phyloP scores from a whole-genome alignment of 345 rosid genomes.

The Eutrema japonicum region DNA sequence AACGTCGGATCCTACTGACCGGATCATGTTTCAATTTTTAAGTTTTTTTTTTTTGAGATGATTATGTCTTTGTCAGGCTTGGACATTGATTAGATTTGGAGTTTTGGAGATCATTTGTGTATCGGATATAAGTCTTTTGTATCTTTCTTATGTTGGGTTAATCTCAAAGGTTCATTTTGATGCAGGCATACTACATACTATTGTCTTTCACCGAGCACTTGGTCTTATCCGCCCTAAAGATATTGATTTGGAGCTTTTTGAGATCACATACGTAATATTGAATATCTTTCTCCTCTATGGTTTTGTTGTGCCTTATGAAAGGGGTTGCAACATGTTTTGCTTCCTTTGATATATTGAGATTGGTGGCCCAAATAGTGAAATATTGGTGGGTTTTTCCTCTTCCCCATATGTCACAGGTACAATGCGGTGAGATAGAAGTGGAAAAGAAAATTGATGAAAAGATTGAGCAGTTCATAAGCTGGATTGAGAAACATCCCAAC shows the following conservation, averaged over 20 bases:
- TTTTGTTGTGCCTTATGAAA: background rate
- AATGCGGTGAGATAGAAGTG: constrained; percentile 84
- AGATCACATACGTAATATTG: constrained; percentile 74
- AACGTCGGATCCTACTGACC: background rate
- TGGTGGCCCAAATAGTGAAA: background rate
- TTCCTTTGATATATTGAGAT: background rate
- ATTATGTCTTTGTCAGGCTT: constrained; percentile 17
- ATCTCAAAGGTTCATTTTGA: constrained; percentile 17
- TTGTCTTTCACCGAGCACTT: constrained; percentile 89
- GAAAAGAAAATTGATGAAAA: constrained; percentile 96
- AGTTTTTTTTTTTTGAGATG: background rate
- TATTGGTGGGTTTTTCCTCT: background rate
- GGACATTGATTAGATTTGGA: constrained; percentile 2
- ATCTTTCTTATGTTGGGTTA: background rate
- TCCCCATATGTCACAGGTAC: constrained; percentile 52
- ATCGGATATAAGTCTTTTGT: background rate
- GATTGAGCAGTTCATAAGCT: constrained; percentile 83
- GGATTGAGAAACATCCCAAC: constrained; percentile 96
- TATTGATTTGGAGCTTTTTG: constrained; percentile 86
- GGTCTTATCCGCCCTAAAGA: constrained; percentile 96
- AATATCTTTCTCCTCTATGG: background rate
- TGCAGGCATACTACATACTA: constrained; percentile 87
- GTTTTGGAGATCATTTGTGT: constrained; percentile 7
- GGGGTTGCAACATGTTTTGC: no score
- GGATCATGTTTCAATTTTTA: constrained; percentile 17